Percentiles rank a stretch among this genome's conserved stretches.
Conservation (phyloP, 495 filamentous ascomycete genomes). For the Penicillium canariense region DNA sequence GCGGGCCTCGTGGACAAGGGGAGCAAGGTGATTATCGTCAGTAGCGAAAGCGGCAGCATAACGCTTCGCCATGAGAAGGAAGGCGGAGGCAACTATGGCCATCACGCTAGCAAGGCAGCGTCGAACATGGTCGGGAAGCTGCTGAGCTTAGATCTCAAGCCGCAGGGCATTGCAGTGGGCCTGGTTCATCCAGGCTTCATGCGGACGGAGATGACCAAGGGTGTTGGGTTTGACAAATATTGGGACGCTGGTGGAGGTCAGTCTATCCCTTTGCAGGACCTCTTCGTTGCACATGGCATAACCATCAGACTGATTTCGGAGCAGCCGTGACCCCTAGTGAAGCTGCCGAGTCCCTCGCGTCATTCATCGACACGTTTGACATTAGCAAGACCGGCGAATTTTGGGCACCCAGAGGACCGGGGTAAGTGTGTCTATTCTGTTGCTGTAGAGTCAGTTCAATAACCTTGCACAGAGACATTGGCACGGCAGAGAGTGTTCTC, state of each 20-base stretch:
- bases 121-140: slow-evolving; percentile 75
- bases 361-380: slow-evolving; percentile 61
- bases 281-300: too few species aligned
- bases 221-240: slow-evolving; percentile 68
- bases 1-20: slow-evolving; percentile 47
- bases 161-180: slow-evolving; percentile 59
- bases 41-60: slow-evolving; percentile 67
- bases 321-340: slow-evolving; percentile 65
- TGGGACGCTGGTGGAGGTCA: slow-evolving; percentile 65
- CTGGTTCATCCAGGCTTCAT: slow-evolving; percentile 74
- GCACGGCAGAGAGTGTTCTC: slow-evolving; percentile 61
- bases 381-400: slow-evolving; percentile 65
- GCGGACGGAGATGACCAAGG: slow-evolving; percentile 70
- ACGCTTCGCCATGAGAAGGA: slow-evolving; percentile 63
- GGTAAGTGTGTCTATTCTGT: slow-evolving; percentile 38
- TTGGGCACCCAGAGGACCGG: slow-evolving; percentile 67
- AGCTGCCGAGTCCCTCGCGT: slow-evolving; percentile 60
- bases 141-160: slow-evolving; percentile 64
- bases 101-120: slow-evolving; percentile 70
- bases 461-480: slow-evolving; percentile 57
- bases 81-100: slow-evolving; percentile 70
- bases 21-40: slow-evolving; percentile 64
- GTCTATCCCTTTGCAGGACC: slow-evolving; percentile 7
- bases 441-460: neutral
- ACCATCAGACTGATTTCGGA: neutral